Base-by-base conservation (phyloP, 331 rosid genomes). In the Malus hybrid region DNA sequence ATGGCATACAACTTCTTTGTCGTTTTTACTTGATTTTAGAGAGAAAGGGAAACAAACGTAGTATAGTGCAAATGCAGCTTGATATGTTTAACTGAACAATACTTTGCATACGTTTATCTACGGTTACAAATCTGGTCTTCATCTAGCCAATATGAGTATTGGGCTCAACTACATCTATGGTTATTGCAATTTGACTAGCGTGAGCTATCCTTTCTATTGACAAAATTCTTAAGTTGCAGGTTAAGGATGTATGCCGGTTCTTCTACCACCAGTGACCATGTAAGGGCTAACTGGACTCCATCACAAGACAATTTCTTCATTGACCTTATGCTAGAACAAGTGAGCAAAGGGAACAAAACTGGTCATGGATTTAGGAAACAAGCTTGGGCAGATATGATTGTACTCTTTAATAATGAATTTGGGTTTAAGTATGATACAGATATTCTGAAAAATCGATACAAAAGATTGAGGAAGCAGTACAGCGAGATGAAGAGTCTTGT, bases 261-360 rank as follows among this genome's bases (percentile, higher is more conserved):
- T 44, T 78, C 74, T 19, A 28, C 27, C 48, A 60, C 34, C 56
- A 50, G 76, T 76, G 86, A 81, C 59, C 74, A n/a, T 61, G 71
- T 80, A 48, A 86, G 87, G 70, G 90, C 90, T 24, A 83, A 81
- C 73, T 86, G 90, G 90, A 86, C 83, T 69, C 86, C 84, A 62
- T 77, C 86, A 32, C 90, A 86, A 63, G 86, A 86, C 73, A 72
- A 22, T 32, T 81, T 76, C 75, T 86, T 84, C 77, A 75, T 83
- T 67, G 83, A 77, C 71, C 86, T 81, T 73, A 18, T 86, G 83
- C 73, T 79, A 65, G 83, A 69, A 70, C 84, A 84, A 65, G 83
- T 86, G 31, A 85, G 76, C 59, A 80, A 66, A 72, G 87, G 83
- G 80, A 83, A 78, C 57, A 86, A 79, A 77, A 86, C 82, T 16